Evolutionary conservation across 495 filamentous ascomycete genomes (phyloP), one percentile per base, ranked within the genome.

Genomic region (Lasiosphaeria hispida): DNA sequence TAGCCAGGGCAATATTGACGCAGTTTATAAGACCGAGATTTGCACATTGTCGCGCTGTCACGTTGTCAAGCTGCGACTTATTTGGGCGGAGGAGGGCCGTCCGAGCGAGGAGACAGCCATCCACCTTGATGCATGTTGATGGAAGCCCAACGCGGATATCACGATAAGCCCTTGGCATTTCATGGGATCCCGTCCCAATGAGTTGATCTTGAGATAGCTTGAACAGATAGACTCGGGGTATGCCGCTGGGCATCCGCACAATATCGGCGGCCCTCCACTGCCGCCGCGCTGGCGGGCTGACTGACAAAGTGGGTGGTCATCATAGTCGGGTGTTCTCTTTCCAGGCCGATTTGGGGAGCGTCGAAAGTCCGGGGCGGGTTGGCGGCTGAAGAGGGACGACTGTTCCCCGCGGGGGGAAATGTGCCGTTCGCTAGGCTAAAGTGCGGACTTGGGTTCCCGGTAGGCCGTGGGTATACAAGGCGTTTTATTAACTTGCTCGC

Each of bases 351-450:
- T 40, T 23, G 49, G 15, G 35, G 9, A 19, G 47, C 10, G 34
- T 15, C 17, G 11, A 33, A 10, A 54, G 51, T 54, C 38, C 34
- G 53, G 53, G 53, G 53, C 19, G 17, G 53, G 47, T 23, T 55
- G 23, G 41, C 53, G 53, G 53, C 53, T 55, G 53, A 48, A 55
- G 15, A 19, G 14, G 42, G 17, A 19, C 33, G 42, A 7, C n/a
- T 47, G 13, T 30, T 19, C 53, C 53, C 53, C 53, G 53, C 42
- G 53, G 53, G 53, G 53, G 38, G 36, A 47, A 19, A 36, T 37
- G 49, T 52, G 42, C 53, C 41, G 53, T 19, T 14, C 41, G 53
- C n/a, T 14, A 47, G 53, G 53, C 42, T 55, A 55, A 55, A 55
- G 34, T 54, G 33, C 17, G 34, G 23, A 10, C 34, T 35, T 30